These are phyloP conservation scores for Sugiyamaella castrensis DNA, from an alignment of 1,139 yeast genomes.

Conservation along the genomic window DNA sequence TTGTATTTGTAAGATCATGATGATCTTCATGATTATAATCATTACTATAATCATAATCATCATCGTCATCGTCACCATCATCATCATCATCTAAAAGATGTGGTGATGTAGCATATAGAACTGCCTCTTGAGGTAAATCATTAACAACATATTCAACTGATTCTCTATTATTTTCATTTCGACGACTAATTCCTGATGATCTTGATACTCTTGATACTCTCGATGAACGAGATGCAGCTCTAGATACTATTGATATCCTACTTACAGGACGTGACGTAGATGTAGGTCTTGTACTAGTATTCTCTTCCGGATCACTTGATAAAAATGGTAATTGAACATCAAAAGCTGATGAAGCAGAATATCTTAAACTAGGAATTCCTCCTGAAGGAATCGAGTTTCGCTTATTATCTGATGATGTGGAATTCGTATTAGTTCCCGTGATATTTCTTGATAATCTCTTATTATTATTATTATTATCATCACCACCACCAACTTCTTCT, in stretches of 20 bases:
- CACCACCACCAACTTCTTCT: slow-evolving; percentile 17
- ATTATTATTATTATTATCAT: not conserved
- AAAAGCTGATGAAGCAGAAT: slow-evolving; percentile 24
- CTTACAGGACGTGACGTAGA: not conserved
- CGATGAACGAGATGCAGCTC: slow-evolving; percentile 11
- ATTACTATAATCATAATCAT: not conserved
- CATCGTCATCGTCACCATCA: slow-evolving; percentile 3
- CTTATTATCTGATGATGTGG: not conserved
- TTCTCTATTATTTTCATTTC: slow-evolving; percentile 9
- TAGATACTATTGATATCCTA: not conserved
- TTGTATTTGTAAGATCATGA: not conserved
- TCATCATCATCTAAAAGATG: slow-evolving; percentile 12
- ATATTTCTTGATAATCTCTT: too few species aligned
- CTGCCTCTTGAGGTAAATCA: slow-evolving; percentile 28
- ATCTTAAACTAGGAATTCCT: slow-evolving; percentile 3
- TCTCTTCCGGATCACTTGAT: not conserved
- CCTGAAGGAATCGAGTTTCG: too few species aligned
- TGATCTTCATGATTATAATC: not conserved
- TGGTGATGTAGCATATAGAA: slow-evolving; percentile 21
- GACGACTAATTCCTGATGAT: slow-evolving; percentile 4
- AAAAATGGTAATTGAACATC: slow-evolving; percentile 12
- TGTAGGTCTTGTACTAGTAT: not conserved
- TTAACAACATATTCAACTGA: slow-evolving; percentile 25
- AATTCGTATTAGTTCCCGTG: not conserved
- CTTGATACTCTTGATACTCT: slow-evolving; percentile 1